Evolutionary conservation across 1,284 basidiomycete species (phyloP).

Genomic region (Cryptococcus sp.): DNA sequence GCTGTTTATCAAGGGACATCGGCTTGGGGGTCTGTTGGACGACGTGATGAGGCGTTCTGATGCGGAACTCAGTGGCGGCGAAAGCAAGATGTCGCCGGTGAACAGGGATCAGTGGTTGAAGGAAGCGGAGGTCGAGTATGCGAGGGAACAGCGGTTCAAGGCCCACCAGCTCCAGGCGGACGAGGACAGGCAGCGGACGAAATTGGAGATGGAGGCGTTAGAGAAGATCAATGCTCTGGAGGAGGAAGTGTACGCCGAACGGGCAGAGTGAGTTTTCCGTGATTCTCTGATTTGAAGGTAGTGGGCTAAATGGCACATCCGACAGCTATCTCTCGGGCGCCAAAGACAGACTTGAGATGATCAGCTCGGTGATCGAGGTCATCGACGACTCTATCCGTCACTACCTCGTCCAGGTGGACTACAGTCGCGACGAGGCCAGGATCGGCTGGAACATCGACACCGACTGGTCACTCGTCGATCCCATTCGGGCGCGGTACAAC

Average conservation of each 20-base stretch:
- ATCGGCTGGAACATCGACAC: constrained; percentile 32
- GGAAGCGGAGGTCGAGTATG: constrained; percentile 17
- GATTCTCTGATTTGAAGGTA: background rate
- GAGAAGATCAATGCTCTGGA: constrained; percentile 21
- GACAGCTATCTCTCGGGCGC: constrained; percentile 11
- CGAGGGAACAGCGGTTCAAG: constrained; percentile 24
- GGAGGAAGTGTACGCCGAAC: constrained; percentile 28
- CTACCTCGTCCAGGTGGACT: constrained; percentile 33
- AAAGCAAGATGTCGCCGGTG: constrained; percentile 2
- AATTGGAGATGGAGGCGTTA: constrained; percentile 19
- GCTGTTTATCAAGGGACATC: constrained; percentile 33
- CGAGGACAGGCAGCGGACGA: constrained; percentile 14
- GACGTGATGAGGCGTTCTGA: constrained; percentile 2
- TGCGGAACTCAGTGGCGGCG: background rate
- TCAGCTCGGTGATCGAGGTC: constrained; percentile 13
- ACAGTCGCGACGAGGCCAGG: constrained; percentile 21
- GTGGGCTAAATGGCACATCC: background rate
- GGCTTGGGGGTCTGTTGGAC: background rate
- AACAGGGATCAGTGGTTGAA: constrained; percentile 18
- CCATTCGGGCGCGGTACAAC: constrained; percentile 13
- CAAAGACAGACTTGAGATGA: constrained; percentile 13
- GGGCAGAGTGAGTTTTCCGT: constrained; percentile 20
- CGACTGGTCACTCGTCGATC: constrained; percentile 21
- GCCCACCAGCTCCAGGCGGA: constrained; percentile 15
- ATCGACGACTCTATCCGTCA: constrained; percentile 30